These are phyloP conservation scores for Lentinus tigrinus DNA, from an alignment of 768 basidiomycete genomes.

Conservation along the genomic window DNA sequence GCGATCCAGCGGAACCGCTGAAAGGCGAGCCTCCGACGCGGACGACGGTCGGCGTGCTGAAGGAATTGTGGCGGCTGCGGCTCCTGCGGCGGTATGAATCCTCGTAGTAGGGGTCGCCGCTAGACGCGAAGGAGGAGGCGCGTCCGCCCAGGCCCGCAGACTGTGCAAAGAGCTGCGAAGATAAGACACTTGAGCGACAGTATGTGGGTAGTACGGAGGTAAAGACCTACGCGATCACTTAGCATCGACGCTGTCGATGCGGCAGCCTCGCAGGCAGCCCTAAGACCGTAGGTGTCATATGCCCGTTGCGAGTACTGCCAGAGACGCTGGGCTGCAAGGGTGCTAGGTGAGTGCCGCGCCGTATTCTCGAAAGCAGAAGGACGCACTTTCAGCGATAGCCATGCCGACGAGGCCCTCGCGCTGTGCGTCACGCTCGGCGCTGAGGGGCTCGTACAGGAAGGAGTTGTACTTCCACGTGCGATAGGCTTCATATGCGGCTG, in stretches of 20 bases:
- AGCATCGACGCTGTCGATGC: slow-evolving; percentile 52
- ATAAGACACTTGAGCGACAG: not conserved
- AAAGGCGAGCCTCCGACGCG: slow-evolving; percentile 8
- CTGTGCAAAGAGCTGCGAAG: slow-evolving; percentile 2
- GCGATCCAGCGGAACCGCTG: slow-evolving; percentile 1
- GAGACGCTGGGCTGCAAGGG: slow-evolving; percentile 49
- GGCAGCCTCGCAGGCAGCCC: slow-evolving; percentile 60
- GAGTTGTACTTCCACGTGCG: slow-evolving; percentile 62
- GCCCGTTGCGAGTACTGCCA: slow-evolving; percentile 49
- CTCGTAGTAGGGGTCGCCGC: slow-evolving; percentile 8
- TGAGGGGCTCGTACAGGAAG: slow-evolving; percentile 51
- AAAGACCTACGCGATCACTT: slow-evolving; percentile 12
- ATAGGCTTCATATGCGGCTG: slow-evolving; percentile 77
- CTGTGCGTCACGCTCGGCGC: slow-evolving; percentile 58
- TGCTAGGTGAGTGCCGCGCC: slow-evolving; percentile 1
- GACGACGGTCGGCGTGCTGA: slow-evolving; percentile 11
- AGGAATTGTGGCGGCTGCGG: slow-evolving; percentile 14
- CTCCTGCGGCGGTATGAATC: slow-evolving; percentile 7
- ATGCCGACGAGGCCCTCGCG: slow-evolving; percentile 66
- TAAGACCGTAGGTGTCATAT: slow-evolving; percentile 44
- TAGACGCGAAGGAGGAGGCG: slow-evolving; percentile 7
- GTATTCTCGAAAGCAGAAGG: not conserved
- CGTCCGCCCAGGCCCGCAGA: slow-evolving; percentile 3
- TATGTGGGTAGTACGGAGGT: not conserved
- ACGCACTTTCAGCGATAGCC: slow-evolving; percentile 68